Evolutionary conservation across 352 stramenopile species (phyloP).

Genomic region (Pythium apleroticum): DNA sequence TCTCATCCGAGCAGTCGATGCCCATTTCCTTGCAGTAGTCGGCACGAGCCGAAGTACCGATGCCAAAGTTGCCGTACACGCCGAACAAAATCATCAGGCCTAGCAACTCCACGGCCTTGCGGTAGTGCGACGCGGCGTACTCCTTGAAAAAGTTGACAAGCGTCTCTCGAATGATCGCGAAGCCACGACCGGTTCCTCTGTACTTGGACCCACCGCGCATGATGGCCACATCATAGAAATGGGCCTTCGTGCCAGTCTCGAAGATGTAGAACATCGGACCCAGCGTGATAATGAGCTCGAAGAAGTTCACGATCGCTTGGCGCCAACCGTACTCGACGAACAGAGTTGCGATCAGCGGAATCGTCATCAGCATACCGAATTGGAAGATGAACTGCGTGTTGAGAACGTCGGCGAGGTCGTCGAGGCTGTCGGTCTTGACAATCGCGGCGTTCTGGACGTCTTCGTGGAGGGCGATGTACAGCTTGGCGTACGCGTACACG

Average conservation of each 20-base stretch:
- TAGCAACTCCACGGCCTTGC: conserved; percentile 78
- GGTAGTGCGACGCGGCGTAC: conserved; percentile 82
- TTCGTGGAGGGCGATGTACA: conserved; percentile 82
- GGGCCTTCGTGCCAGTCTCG: conserved; percentile 81
- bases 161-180: conserved; percentile 84
- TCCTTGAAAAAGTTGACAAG: conserved; percentile 88
- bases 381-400: conserved; percentile 90
- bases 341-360: conserved; percentile 78
- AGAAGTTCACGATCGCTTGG: conserved; percentile 76
- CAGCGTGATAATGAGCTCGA: conserved; percentile 82
- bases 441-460: conserved; percentile 76
- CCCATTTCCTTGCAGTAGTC: conserved; percentile 58
- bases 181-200: conserved; percentile 77
- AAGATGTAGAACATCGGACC: conserved; percentile 88
- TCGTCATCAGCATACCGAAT: conserved; percentile 89
- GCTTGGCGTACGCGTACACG: conserved; percentile 78
- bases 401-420: conserved; percentile 73
- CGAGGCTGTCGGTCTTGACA: conserved; percentile 67
- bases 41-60: conserved; percentile 52
- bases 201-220: conserved; percentile 89
- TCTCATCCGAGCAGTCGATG: conserved; percentile 50
- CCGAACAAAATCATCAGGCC: conserved; percentile 83
- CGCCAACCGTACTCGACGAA: conserved; percentile 85
- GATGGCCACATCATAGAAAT: conserved; percentile 85
- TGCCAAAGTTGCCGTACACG: conserved; percentile 74